These are phyloP conservation scores for Pisolithus marmoratus DNA, from an alignment of 768 basidiomycete genomes.

Conservation along the genomic window DNA sequence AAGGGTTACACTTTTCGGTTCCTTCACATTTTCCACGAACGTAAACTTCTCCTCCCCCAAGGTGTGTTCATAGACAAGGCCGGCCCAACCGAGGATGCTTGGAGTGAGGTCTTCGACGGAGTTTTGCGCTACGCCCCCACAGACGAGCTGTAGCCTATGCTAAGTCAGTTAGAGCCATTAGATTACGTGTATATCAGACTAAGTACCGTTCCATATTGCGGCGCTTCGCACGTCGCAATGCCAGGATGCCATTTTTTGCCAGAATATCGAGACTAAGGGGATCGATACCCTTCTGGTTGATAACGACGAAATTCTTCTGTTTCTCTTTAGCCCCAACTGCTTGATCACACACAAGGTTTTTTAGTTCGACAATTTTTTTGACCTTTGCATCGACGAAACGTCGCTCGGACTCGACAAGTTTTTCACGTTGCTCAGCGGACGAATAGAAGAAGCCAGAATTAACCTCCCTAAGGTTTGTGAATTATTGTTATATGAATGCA, in stretches of 20 bases:
- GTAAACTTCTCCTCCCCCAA: slow-evolving; percentile 99
- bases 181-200: slow-evolving; percentile 23
- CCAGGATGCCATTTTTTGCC: slow-evolving; percentile 94
- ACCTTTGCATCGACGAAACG: slow-evolving; percentile 91
- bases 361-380: slow-evolving; percentile 93
- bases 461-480: slow-evolving; percentile 67
- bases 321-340: slow-evolving; percentile 78
- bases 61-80: slow-evolving; percentile 97
- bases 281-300: slow-evolving; percentile 99
- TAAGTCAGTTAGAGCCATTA: slow-evolving; percentile 17
- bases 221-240: slow-evolving; percentile 90
- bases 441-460: slow-evolving; percentile 99
- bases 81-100: slow-evolving; percentile 92
- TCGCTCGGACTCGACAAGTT: slow-evolving; percentile 96
- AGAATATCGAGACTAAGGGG: slow-evolving; percentile 93
- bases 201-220: slow-evolving; percentile 95
- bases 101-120: slow-evolving; percentile 95
- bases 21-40: slow-evolving; percentile 94
- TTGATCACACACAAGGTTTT: slow-evolving; percentile 94
- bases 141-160: slow-evolving; percentile 80
- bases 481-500: slow-evolving; percentile 12
- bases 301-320: slow-evolving; percentile 83
- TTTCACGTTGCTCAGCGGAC: slow-evolving; percentile 95
- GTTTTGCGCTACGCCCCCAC: slow-evolving; percentile 94
- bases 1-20: slow-evolving; percentile 91